Evolutionary conservation across 768 basidiomycete species (phyloP), one percentile per base, ranked within the genome.

Genomic region (Amanita pallidorosea): DNA sequence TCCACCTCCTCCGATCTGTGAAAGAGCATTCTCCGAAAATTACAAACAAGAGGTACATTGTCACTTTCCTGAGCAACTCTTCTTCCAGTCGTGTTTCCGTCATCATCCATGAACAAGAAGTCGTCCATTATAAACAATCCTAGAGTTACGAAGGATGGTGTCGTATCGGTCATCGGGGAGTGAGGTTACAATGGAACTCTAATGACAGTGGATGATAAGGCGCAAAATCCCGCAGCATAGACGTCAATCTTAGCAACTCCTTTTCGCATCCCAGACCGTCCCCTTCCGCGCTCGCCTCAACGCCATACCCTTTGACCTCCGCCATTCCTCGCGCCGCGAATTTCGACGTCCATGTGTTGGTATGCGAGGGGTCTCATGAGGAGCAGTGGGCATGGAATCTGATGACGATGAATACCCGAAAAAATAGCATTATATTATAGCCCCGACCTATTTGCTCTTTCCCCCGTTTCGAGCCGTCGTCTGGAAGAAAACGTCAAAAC

Each of bases 51-150:
- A 43, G 25, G 9, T 36, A 25, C n/a, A n/a, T n/a, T n/a, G 49
- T 52, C 22, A 34, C 72, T 67, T 69, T 63, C 80, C 74, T 85
- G 78, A 22, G 70, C 64, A 22, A 72, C 61, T 23, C 65, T 64
- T 57, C 64, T 68, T 9, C 67, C 74, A 20, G 72, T 80, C 1
- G 75, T 71, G 2, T 65, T 64, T 3, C 85, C 85, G 41, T 75
- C 61, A 29, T 74, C 73, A 53, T 84, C 78, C 44, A 67, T 58
- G 59, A 80, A 85, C 3, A 74, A 71, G 58, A 92, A 87, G 54
- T 83, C 75, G 64, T 96, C 92, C 58, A 94, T 76, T 59, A 96
- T 93, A 69, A 94, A 94, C 79, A 92, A 80, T 6, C 91, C 92
- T 23, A 92, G 70, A n/a, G 83, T 80, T 17, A 77, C 79, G 43